Evolutionary conservation across 2,329 filamentous ascomycete species (phyloP).

Genomic region (Dothideomycetes sp.): DNA sequence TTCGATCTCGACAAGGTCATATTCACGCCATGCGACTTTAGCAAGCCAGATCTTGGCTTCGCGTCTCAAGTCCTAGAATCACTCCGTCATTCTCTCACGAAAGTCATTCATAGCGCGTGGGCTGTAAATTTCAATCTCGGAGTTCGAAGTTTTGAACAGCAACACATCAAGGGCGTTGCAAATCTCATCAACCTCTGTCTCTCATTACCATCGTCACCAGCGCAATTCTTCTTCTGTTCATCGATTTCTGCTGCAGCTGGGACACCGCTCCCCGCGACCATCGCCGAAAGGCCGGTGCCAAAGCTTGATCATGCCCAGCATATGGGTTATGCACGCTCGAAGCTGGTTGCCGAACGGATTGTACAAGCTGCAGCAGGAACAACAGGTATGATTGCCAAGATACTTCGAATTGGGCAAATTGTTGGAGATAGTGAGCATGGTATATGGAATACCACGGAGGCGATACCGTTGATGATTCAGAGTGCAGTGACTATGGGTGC

Average conservation of each 20-base stretch:
- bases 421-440: constrained; percentile 36
- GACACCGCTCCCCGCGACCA: constrained; percentile 4
- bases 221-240: constrained; percentile 39
- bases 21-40: constrained; percentile 32
- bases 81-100: constrained; percentile 24
- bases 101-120: constrained; percentile 43
- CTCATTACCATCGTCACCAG: constrained; percentile 15
- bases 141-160: constrained; percentile 38
- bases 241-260: constrained; percentile 32
- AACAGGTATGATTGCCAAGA: constrained; percentile 14
- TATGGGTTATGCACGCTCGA: constrained; percentile 15
- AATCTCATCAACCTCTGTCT: constrained; percentile 33
- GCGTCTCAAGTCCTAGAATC: constrained; percentile 15
- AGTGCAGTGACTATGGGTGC: constrained; percentile 35
- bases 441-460: constrained; percentile 40
- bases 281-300: constrained; percentile 9
- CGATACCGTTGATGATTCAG: constrained; percentile 39
- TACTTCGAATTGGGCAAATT: constrained; percentile 32
- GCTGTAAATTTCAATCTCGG: constrained; percentile 45
- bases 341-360: constrained; percentile 14
- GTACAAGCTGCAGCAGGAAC: constrained; percentile 10
- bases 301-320: constrained; percentile 12
- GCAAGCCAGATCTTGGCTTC: constrained; percentile 31
- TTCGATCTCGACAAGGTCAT: too few relatives aligned
- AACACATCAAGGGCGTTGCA: constrained; percentile 32